Percentiles rank a stretch among this genome's conserved stretches.
Conservation (phyloP, 2,329 filamentous ascomycete genomes). For the Neofusicoccum sp. region DNA sequence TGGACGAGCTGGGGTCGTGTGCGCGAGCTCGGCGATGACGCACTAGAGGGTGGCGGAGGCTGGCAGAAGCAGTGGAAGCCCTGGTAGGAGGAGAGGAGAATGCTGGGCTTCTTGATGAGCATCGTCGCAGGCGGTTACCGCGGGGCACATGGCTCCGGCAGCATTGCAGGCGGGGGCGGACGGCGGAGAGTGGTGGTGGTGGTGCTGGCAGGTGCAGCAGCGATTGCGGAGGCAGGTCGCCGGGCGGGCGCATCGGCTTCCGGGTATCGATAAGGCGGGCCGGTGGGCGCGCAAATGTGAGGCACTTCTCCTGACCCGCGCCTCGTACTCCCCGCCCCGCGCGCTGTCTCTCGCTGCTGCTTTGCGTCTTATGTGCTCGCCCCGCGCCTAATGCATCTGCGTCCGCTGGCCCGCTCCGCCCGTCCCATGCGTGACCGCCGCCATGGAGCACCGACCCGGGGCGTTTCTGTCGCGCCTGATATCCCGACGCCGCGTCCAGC, state of each 20-base stretch:
- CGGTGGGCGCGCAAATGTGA: not conserved
- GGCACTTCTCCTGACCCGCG: not conserved
- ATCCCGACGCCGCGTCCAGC: not conserved
- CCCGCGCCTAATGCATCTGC: not conserved
- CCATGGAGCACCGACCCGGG: not conserved
- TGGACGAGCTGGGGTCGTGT: slow-evolving; percentile 29
- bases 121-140: slow-evolving; percentile 26
- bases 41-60: slow-evolving; percentile 29
- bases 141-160: slow-evolving; percentile 15
- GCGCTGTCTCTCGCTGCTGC: not conserved
- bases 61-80: slow-evolving; percentile 25
- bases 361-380: not conserved
- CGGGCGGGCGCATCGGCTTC: slow-evolving; percentile 2
- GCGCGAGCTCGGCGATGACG: slow-evolving; percentile 41
- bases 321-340: not conserved
- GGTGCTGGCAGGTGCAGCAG: not conserved
- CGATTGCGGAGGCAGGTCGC: slow-evolving; percentile 9
- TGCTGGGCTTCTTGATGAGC: slow-evolving; percentile 37
- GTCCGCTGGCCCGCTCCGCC: not conserved
- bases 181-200: not conserved
- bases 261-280: slow-evolving; percentile 4
- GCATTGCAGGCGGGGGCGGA: not conserved
- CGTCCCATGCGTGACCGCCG: not conserved
- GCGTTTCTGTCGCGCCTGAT: not conserved
- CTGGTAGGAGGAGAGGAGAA: slow-evolving; percentile 32